These are phyloP conservation scores for Paspalum notatum DNA, from an alignment of 176 grass and related monocot genomes.

Conservation along the genomic window DNA sequence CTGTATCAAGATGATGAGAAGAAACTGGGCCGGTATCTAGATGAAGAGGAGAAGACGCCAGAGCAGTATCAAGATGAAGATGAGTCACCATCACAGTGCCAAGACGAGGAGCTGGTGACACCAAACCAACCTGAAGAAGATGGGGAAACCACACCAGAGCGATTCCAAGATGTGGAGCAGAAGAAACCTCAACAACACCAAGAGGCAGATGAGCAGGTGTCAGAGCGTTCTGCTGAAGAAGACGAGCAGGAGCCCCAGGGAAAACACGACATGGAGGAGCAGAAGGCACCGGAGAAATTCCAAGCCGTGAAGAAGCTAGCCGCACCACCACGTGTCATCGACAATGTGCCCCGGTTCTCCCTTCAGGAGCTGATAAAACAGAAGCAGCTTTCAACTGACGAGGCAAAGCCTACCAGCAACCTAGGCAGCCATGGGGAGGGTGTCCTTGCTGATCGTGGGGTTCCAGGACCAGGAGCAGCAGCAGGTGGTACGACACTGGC, in stretches of 20 bases:
- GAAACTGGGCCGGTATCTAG: conserved; percentile 2
- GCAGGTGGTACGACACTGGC: conserved; percentile 35
- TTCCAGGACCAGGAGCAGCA: conserved; percentile 19
- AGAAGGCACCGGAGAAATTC: conserved; percentile 28
- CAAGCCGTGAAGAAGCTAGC: conserved; percentile 14
- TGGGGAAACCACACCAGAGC: conserved; percentile 9
- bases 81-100: conserved; percentile 6
- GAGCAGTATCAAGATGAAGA: conserved; percentile 31
- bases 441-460: conserved; percentile 18
- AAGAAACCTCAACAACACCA: background rate
- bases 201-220: conserved; percentile 8
- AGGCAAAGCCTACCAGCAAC: conserved; percentile 39
- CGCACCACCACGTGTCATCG: background rate
- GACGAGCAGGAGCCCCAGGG: background rate
- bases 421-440: background rate
- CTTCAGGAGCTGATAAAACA: conserved; percentile 77
- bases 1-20: conserved; percentile 29
- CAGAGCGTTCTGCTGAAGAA: conserved; percentile 17
- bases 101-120: conserved; percentile 15
- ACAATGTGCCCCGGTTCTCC: conserved; percentile 49
- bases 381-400: conserved; percentile 56
- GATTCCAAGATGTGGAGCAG: conserved; percentile 23
- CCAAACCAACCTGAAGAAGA: conserved; percentile 11
- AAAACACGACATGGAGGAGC: background rate
- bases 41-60: conserved; percentile 37